Evolutionary conservation across 768 basidiomycete species (phyloP), one percentile per base, ranked within the genome.

Genomic region (Mycena vitilis): DNA sequence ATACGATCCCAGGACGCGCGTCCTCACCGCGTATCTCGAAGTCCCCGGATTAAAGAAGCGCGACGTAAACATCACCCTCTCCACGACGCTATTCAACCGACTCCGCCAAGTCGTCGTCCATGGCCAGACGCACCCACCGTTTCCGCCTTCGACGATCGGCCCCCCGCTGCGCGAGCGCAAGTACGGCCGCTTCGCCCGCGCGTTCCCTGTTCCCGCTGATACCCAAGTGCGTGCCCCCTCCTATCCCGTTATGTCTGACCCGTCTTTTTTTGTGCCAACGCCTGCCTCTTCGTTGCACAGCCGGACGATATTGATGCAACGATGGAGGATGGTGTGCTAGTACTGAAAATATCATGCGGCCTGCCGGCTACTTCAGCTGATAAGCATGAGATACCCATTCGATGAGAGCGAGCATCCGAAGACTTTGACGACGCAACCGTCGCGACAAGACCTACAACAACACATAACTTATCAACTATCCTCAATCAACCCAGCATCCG

Each of bases 41-140:
- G 80, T 93, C 36, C 92, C 92, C 5, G 92, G 92, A 51, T 81
- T 92, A 75, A 85, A 84, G 74, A 86, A 82, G 68, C 76, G 78
- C 69, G 88, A 91, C 72, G 73, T 93, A 59, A 84, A 79, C 68
- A 82, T 93, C 78, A 84, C 82, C 58, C 84, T 94, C 63, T 85
- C 86, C 58, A 88, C 86, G 69, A 88, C 88, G 74, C 76, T 83
- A 62, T 86, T 87, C 81, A 92, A 88, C 70, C 83, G 87, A 66
- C 84, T 87, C 70, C 89, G 84, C 73, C 89, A 90, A 74, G 80
- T 93, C 71, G 84, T 83, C 54, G 83, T 93, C 61, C 75, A 80
- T n/a, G 91, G 89, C 48, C 74, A 77, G 71, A 79, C 78, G 54
- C 71, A 77, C 42, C 79, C 88, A 8, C 77, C 78, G 25, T 82